Conservation (phyloP, 148 eudicot species). For the Vaccinium vitisidaea region DNA sequence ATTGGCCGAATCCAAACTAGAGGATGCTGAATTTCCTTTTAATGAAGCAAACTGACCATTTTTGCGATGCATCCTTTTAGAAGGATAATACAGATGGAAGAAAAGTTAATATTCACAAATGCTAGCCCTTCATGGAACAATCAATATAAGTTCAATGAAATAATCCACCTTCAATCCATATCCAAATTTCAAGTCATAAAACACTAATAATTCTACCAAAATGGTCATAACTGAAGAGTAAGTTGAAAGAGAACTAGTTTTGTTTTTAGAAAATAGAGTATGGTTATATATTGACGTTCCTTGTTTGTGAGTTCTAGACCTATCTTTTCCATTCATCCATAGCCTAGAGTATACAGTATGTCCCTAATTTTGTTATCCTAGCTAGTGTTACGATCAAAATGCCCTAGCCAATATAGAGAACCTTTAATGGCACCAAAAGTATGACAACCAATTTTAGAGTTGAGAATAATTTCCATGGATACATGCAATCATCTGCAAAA, state of each 20-base stretch:
- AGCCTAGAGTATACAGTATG: not conserved
- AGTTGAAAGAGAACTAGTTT: not conserved
- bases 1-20: constrained; percentile 28
- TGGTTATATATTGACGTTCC: not conserved
- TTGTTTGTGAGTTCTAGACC: not conserved
- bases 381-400: not conserved
- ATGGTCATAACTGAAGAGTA: not conserved
- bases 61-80: constrained; percentile 29
- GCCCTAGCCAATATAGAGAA: constrained; percentile 2
- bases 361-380: not conserved
- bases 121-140: not conserved
- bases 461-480: not conserved
- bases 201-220: not conserved
- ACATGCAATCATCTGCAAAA: constrained; percentile 5
- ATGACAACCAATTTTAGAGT: not conserved
- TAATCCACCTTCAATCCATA: constrained; percentile 1
- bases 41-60: constrained; percentile 63
- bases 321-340: not conserved
- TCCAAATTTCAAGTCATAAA: not conserved
- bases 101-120: constrained; percentile 6
- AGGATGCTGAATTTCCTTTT: constrained; percentile 34
- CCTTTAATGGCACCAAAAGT: not conserved
- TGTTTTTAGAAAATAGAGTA: not conserved
- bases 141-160: not conserved
- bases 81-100: not conserved